Conservation (phyloP, 225 moss, liverwort and hornwort species). For the Marchantia paleacea region DNA sequence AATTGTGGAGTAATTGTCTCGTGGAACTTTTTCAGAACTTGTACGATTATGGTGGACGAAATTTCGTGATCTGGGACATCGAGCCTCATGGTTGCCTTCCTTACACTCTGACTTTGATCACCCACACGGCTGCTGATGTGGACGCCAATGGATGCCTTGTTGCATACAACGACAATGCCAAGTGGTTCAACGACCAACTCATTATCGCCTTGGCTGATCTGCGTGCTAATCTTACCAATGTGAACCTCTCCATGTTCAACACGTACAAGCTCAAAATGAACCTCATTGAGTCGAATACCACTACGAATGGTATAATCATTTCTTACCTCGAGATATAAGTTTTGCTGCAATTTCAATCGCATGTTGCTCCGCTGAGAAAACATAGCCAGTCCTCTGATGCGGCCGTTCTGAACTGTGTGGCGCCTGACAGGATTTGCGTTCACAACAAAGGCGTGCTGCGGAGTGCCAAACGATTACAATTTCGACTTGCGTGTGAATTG, state of each 20-base stretch:
- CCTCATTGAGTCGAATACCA: constrained; percentile 20
- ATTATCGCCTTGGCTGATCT: constrained; percentile 18
- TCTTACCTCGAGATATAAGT: background rate
- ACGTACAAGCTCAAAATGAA: constrained; percentile 35
- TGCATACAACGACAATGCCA: constrained; percentile 37
- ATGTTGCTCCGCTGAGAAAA: too few relatives aligned
- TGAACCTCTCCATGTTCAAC: constrained; percentile 29
- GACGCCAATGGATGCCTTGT: constrained; percentile 33
- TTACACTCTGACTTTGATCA: constrained; percentile 31
- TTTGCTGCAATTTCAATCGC: too few relatives aligned
- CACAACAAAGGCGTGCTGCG: constrained; percentile 37
- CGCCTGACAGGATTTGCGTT: constrained; percentile 28
- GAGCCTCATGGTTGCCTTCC: constrained; percentile 49
- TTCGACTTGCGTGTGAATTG: constrained; percentile 39
- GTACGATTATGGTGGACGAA: constrained; percentile 39
- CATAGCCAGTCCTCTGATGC: background rate
- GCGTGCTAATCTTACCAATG: constrained; percentile 26
- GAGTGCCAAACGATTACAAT: constrained; percentile 39
- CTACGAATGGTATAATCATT: constrained; percentile 18
- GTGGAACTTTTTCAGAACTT: constrained; percentile 18
- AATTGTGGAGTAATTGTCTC: background rate
- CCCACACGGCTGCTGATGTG: constrained; percentile 33
- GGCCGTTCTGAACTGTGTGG: background rate
- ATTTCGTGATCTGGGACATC: constrained; percentile 45
- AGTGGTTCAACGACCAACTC: constrained; percentile 31